phyloP scores from a whole-genome alignment of 345 rosid genomes.

The Microthlaspi erraticum region DNA sequence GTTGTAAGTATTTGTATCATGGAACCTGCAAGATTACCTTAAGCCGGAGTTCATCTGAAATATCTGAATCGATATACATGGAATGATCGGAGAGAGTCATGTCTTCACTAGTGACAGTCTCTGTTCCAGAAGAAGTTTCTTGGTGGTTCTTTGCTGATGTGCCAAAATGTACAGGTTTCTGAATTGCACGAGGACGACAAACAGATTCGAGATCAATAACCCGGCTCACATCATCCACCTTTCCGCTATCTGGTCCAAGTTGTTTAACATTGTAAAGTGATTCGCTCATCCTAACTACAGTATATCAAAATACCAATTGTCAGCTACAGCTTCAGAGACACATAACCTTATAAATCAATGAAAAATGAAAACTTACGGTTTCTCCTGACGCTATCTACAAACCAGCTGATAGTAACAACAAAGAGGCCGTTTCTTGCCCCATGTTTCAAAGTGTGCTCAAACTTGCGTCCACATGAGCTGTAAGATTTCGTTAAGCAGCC shows the following conservation, averaged over 20 bases:
- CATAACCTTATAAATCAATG: neutral
- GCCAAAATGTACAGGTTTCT: constrained; percentile 56
- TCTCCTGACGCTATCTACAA: constrained; percentile 89
- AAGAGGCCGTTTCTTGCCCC: constrained; percentile 80
- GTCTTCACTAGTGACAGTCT: constrained; percentile 46
- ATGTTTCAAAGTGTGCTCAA: constrained; percentile 89
- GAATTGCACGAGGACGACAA: constrained; percentile 65
- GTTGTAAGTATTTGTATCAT: neutral
- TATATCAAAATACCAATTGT: constrained; percentile 8
- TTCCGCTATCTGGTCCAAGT: constrained; percentile 50
- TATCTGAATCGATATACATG: constrained; percentile 67
- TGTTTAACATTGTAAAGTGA: constrained; percentile 75
- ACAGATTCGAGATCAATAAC: constrained; percentile 54
- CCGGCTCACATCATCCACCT: constrained; percentile 54
- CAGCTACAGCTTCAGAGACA: constrained; percentile 22
- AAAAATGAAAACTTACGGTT: constrained; percentile 55
- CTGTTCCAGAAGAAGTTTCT: constrained; percentile 54
- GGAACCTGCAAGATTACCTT: constrained; percentile 58
- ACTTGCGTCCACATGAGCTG: constrained; percentile 90
- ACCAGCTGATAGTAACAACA: constrained; percentile 90
- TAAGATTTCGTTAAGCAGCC: constrained; percentile 59
- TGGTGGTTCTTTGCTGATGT: constrained; percentile 45
- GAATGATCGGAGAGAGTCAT: constrained; percentile 55
- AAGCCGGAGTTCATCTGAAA: constrained; percentile 64
- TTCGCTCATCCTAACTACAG: constrained; percentile 86